A percentile compares a stretch with the other conserved stretches of the same genome.
Evolutionary conservation across 176 grass and related monocot genomes (phyloP).

Genomic region (Eragrostis nindensis): DNA sequence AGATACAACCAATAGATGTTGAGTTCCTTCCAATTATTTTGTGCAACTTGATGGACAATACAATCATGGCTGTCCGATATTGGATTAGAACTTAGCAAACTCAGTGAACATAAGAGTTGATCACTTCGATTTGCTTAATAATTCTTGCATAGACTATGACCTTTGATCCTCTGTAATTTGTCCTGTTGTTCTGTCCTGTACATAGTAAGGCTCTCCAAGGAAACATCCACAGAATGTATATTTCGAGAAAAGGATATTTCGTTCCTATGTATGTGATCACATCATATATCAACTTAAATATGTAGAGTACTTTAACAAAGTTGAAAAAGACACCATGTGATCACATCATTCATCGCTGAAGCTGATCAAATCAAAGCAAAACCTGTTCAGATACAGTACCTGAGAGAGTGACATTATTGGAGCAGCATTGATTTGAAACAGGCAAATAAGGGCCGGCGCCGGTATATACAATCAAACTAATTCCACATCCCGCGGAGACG

Average conservation of each 20-base stretch:
- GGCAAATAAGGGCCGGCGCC: constrained; percentile 18
- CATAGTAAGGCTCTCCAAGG: constrained; percentile 19
- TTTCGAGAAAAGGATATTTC: constrained; percentile 26
- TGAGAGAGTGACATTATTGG: constrained; percentile 7
- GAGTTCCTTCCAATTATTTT: not conserved
- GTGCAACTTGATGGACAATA: constrained; percentile 21
- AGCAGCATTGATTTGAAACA: not conserved
- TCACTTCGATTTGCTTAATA: not conserved
- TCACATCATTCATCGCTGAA: not conserved
- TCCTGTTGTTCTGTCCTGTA: not conserved
- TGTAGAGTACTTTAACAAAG: not conserved
- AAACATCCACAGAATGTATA: constrained; percentile 18
- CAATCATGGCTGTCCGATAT: constrained; percentile 5
- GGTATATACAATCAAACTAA: not conserved
- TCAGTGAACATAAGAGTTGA: not conserved
- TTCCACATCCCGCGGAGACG: constrained; percentile 22
- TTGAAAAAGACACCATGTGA: constrained; percentile 21
- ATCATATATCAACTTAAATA: constrained; percentile 24
- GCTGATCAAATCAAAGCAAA: constrained; percentile 46
- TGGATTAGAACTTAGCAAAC: constrained; percentile 10
- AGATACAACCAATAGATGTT: constrained; percentile 1
- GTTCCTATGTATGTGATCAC: not conserved
- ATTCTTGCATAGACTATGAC: not conserved
- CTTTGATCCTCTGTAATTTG: not conserved
- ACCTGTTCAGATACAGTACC: constrained; percentile 19